A percentile compares a stretch with the other conserved stretches of the same genome.
These are phyloP conservation scores for Striga hermonthica DNA, from an alignment of 305 asterid species.

Conservation along the genomic window DNA sequence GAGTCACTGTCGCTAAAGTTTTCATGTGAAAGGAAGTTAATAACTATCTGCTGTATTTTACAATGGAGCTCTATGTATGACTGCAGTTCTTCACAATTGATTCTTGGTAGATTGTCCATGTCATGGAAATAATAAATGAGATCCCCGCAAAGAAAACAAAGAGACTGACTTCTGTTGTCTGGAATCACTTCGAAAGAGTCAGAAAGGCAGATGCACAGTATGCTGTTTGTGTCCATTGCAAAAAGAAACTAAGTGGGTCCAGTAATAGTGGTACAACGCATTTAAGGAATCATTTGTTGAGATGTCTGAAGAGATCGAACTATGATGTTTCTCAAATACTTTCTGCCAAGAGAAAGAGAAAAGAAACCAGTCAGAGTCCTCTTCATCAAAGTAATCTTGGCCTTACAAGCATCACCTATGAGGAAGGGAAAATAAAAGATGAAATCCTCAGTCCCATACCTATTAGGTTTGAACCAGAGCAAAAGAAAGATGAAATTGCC, in stretches of 20 bases:
- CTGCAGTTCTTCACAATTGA: conserved; percentile 28
- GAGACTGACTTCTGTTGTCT: conserved; percentile 90
- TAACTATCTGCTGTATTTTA: conserved; percentile 5
- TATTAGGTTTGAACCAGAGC: conserved; percentile 62
- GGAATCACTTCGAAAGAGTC: conserved; percentile 94
- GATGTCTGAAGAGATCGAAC: conserved; percentile 90
- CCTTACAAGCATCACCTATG: conserved; percentile 47
- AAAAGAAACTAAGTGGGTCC: conserved; percentile 93
- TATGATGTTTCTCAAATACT: conserved; percentile 87
- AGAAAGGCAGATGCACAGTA: conserved; percentile 80
- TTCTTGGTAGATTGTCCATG: conserved; percentile 30
- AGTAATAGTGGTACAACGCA: conserved; percentile 97
- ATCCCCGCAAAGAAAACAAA: conserved; percentile 77
- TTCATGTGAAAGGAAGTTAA: conserved; percentile 17
- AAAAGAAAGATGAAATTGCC: conserved; percentile 52
- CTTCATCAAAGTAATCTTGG: conserved; percentile 52
- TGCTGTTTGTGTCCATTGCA: conserved; percentile 94
- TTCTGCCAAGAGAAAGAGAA: conserved; percentile 79
- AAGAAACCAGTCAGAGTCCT: conserved; percentile 52
- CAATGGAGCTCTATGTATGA: conserved; percentile 18
- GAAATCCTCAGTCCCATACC: conserved; percentile 61
- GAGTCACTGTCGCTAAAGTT: conserved; percentile 8
- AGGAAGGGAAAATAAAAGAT: conserved; percentile 64
- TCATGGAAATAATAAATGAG: conserved; percentile 72
- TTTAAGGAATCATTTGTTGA: conserved; percentile 82